Base-by-base conservation (phyloP, 2,329 filamentous ascomycete genomes). In the Fusarium gaditjirri region DNA sequence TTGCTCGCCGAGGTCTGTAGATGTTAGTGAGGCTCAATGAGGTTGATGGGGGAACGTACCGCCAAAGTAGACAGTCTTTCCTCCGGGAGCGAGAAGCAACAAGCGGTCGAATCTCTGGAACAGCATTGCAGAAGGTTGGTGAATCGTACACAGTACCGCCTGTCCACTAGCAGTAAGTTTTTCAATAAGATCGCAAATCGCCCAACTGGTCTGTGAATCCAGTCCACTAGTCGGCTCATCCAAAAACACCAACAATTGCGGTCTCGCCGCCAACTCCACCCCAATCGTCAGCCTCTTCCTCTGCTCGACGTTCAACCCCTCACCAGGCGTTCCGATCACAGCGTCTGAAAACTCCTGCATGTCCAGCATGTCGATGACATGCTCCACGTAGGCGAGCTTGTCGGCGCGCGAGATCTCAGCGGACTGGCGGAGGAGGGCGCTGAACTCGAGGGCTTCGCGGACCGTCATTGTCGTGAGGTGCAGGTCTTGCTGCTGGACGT, bases 211-310 rank as follows among this genome's bases (percentile, higher is more conserved):
- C 77, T 94, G 91, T 74, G 87, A 90, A 79, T 94, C 92, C 14
- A 94, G 85, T 77, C 92, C 92, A 12, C 91, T 93, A 6, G 92
- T 94, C 5, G 92, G 92, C 76, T 94, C 92, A 74, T 94, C 92
- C 19, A 94, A 85, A 84, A 94, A 94, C 21, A 94, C 86, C 53
- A 94, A 85, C 6, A 94, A 83, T 43, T 91, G 87, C 2, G 92
- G 92, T 76, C 92, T 92, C 2, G 92, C 92, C 21, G 91, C 92
- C 8, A 94, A 84, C 78, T 94, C 92, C 5, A 94, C 92, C 75
- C 91, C 92, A 64, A 94, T 94, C 0, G 92, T 94, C 17, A 94
- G 83, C 69, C 91, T 88, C 53, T 85, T 85, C 19, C 83, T 76
- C 61, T 85, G 83, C 63, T 85, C 83, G 1, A 82, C 80, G 66